Conservation (phyloP, 257 asterid genomes). For the Hygrophila difformis region DNA sequence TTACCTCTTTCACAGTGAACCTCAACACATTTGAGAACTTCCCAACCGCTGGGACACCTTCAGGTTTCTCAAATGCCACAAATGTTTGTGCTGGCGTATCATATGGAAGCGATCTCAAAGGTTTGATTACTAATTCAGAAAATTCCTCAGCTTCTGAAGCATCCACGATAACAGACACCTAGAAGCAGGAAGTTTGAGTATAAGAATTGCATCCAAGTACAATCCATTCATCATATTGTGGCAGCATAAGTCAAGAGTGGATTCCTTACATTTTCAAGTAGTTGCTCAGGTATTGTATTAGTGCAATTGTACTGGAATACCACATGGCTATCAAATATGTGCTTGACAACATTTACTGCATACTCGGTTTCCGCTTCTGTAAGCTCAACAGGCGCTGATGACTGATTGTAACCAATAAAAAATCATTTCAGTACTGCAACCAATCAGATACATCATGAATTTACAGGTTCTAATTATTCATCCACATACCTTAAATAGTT, state of each 20-base stretch:
- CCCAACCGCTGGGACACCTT: slow-evolving; percentile 83
- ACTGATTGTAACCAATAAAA: slow-evolving; percentile 37
- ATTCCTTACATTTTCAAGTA: slow-evolving; percentile 70
- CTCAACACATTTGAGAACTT: slow-evolving; percentile 78
- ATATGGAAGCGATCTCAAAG: slow-evolving; percentile 73
- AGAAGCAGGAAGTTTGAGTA: slow-evolving; percentile 19
- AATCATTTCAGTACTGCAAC: slow-evolving; percentile 7
- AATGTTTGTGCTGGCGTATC: slow-evolving; percentile 89
- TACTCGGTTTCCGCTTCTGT: slow-evolving; percentile 99
- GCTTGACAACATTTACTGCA: slow-evolving; percentile 95
- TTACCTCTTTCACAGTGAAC: slow-evolving; percentile 92
- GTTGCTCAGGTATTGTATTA: slow-evolving; percentile 90
- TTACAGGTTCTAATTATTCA: slow-evolving; percentile 1
- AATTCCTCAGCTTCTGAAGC: slow-evolving; percentile 97
- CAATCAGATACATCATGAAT: slow-evolving; percentile 8
- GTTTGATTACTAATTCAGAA: slow-evolving; percentile 77
- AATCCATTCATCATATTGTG: too few relatives aligned
- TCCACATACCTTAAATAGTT: slow-evolving; percentile 82
- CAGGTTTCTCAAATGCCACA: slow-evolving; percentile 95
- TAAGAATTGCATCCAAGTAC: slow-evolving; percentile 3
- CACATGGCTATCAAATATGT: slow-evolving; percentile 76
- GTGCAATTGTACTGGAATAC: slow-evolving; percentile 98
- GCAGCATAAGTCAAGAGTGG: slow-evolving; percentile 2
- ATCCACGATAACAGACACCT: slow-evolving; percentile 93
- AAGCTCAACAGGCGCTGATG: slow-evolving; percentile 96